Evolutionary conservation across 75 land plant species (phyloP).

Genomic region (Chamaecyparis obtusa): DNA sequence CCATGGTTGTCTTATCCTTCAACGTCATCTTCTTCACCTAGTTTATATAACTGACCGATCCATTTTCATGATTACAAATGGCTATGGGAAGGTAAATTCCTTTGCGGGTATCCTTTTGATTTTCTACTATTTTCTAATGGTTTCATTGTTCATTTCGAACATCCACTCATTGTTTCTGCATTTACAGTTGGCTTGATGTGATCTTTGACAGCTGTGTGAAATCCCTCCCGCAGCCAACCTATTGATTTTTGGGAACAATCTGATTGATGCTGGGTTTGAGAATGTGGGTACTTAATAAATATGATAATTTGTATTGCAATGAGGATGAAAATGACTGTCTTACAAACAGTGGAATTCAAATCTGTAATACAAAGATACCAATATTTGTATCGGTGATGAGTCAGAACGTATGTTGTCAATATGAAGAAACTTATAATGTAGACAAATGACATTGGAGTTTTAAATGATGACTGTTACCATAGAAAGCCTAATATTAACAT

Average conservation of each 20-base stretch:
- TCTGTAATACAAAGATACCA: not conserved
- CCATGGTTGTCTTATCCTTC: no score
- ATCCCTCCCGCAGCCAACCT: no score
- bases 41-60: no score
- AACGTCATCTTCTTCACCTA: no score
- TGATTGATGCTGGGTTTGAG: no score
- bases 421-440: not conserved
- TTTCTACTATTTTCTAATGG: not conserved
- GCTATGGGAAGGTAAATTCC: not conserved
- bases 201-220: no score
- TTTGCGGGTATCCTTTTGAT: not conserved
- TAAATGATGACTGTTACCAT: not conserved
- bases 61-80: not conserved
- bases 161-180: no score
- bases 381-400: no score
- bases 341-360: not conserved
- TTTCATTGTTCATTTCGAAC: not conserved
- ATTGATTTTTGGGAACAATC: no score
- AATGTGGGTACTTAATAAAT: no score
- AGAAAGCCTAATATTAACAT: not conserved
- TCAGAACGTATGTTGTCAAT: not conserved
- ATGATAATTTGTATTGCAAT: no score
- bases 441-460: not conserved
- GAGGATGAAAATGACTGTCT: not conserved
- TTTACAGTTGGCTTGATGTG: no score